Evolutionary conservation across 2,329 filamentous ascomycete genomes (phyloP).

Genomic region (Aureobasidium sp.): DNA sequence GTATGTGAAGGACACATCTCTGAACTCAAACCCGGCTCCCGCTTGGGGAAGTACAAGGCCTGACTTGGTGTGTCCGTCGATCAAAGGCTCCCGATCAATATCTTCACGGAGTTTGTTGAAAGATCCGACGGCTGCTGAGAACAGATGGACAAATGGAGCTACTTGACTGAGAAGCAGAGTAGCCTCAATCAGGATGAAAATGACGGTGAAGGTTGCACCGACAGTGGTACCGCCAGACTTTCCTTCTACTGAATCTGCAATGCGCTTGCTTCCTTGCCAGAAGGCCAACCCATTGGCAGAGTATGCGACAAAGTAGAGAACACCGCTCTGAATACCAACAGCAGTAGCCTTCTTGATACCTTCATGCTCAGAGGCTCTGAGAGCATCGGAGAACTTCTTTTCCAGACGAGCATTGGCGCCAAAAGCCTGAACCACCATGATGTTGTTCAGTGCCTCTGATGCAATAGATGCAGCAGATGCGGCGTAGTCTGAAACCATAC

Average conservation of each 20-base stretch:
- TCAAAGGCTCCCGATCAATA: constrained; percentile 43
- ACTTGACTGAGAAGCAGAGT: constrained; percentile 41
- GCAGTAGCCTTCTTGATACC: constrained; percentile 53
- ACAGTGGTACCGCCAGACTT: constrained; percentile 29
- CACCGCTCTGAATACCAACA: constrained; percentile 52
- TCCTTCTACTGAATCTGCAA: constrained; percentile 38
- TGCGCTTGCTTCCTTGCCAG: constrained; percentile 57
- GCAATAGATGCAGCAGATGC: constrained; percentile 56
- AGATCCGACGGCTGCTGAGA: constrained; percentile 44
- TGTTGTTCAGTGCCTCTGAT: constrained; percentile 54
- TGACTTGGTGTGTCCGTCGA: constrained; percentile 31
- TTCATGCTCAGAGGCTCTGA: constrained; percentile 44
- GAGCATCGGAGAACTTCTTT: constrained; percentile 49
- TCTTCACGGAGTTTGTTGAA: constrained; percentile 54
- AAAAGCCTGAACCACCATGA: constrained; percentile 58
- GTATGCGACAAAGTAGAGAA: constrained; percentile 62
- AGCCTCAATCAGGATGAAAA: constrained; percentile 49
- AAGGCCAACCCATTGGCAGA: constrained; percentile 61
- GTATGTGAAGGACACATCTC: constrained; percentile 36
- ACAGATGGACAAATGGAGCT: constrained; percentile 44
- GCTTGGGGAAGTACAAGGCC: constrained; percentile 22
- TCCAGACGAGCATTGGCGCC: constrained; percentile 54
- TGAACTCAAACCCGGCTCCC: constrained; percentile 28
- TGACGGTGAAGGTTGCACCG: constrained; percentile 49
- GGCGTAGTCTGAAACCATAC: constrained; percentile 45